Base-by-base conservation (phyloP, 208 protist species). In the Herpetomonas tarakana region DNA sequence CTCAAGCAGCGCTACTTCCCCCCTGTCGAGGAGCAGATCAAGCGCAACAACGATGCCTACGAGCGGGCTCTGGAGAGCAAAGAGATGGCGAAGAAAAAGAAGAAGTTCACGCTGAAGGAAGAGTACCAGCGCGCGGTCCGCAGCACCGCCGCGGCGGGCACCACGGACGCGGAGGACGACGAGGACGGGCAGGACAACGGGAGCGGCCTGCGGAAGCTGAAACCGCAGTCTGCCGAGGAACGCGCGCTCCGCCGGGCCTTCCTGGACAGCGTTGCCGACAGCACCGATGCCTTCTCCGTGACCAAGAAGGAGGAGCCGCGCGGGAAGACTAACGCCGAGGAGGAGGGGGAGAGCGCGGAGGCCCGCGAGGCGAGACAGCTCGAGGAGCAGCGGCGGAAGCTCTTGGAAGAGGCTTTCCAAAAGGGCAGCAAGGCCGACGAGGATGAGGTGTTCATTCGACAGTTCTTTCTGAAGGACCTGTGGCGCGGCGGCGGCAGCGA, bases 71-170 rank as follows among this genome's bases (percentile, higher is more conserved):
- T 90, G 18, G 70, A 54, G 54, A 45, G 53, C 41, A 80, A 90
- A 49, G 68, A 71, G 19, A 44, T 64, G 52, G 41, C 7, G 2
- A 71, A 39, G 46, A 73, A 75, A 46, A 53, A 14, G 2, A 71
- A 39, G 46, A 73, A 75, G 45, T 91, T 92, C 65, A 93, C 85
- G 9, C 72, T 96, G 19, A 69, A 72, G 21, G 87, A 93, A 39
- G 88, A 95, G 62, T 96, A 94, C 74, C 41, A 73, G 52, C 85
- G 91, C 38, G 74, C 83, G 16, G 26, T 94, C 46, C 27, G 69
- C 19, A 65, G 59, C 21, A 71, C 66, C 11, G 81, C 68, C 26
- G 65, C 56, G 31, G 80, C 61, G 16, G 72, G 71, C 14, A 31
- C 44, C n/a, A 45, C 29, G 4, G 45, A 52, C 28, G 47, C 44